Evolutionary conservation across 208 protist genomes (phyloP), one percentile per base, ranked within the genome.

Genomic region (Porcisia deanei): DNA sequence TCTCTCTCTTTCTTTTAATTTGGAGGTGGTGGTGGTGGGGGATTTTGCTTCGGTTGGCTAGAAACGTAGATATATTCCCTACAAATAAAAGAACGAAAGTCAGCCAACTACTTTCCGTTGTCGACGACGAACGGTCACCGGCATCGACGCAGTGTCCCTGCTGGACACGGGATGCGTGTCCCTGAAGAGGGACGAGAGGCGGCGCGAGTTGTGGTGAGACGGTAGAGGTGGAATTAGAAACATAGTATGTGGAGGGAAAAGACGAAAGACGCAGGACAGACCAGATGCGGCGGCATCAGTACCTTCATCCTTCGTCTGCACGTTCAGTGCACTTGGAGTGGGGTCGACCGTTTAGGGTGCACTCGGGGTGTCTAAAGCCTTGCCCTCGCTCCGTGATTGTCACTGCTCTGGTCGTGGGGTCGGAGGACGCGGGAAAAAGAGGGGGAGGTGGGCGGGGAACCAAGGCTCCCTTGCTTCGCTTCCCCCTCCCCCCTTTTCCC

Each of bases 11-110:
- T n/a, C 3, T n/a, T 41, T 61, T 22, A 41, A 22, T 49, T 52
- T 49, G 3, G 34, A 47, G 5, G 18, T 18, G 12, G 34, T 67
- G 5, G 18, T 18, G 12, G 20, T 1, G 20, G 34, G 18, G 25
- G 16, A 43, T 60, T 65, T 79, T 59, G 69, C 58, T 66, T 58
- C 72, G 53, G 45, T 71, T 65, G 49, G 63, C 77, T 71, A 77
- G 53, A 81, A 74, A 80, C 54, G 76, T 74, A 74, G 76, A 58
- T 80, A 74, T 37, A 53, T 72, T 80, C 70, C 63, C 61, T 75
- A 79, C 61, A 77, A 81, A 64, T 68, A 69, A 59, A 73, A 72
- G 70, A 75, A 75, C 47, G 63, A 9, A n/a, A 52, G 41, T 14
- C 22, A 9, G n/a, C 22, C 22, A 3, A 67, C 37, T 30, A 49